phyloP scores from a whole-genome alignment of 805 yeast species.

The Kodamaea fukazawae region DNA sequence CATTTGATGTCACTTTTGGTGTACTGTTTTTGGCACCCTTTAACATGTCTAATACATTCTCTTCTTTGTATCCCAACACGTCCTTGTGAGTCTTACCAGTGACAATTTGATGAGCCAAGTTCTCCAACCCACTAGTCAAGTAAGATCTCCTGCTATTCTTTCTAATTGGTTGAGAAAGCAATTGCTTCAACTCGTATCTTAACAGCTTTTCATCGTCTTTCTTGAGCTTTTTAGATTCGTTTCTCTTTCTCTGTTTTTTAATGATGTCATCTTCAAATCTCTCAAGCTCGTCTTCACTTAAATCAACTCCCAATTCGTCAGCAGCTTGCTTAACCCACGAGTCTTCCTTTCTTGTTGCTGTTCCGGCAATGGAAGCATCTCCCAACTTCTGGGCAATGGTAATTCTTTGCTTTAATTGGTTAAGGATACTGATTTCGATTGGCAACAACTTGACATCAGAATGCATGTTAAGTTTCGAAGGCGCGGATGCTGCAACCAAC shows the following conservation, averaged over 20 bases:
- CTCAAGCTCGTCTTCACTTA: constrained; percentile 51
- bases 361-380: constrained; percentile 60
- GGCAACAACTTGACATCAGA: constrained; percentile 67
- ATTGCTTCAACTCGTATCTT: constrained; percentile 50
- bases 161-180: constrained; percentile 55
- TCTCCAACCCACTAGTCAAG: constrained; percentile 73
- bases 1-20: background rate
- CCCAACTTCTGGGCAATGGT: constrained; percentile 70
- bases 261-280: constrained; percentile 61
- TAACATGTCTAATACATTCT: constrained; percentile 66
- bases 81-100: constrained; percentile 56
- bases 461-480: constrained; percentile 30
- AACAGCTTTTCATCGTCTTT: constrained; percentile 47
- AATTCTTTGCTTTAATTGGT: constrained; percentile 68
- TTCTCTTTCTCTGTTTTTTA: constrained; percentile 58
- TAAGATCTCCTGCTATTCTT: constrained; percentile 67
- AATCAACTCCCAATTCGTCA: constrained; percentile 83
- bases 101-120: constrained; percentile 73
- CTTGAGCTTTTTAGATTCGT: constrained; percentile 39
- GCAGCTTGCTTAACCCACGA: constrained; percentile 90
- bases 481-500: constrained; percentile 39
- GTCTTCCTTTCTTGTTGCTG: constrained; percentile 63
- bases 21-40: constrained; percentile 12
- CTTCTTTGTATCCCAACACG: constrained; percentile 67
- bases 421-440: constrained; percentile 69